Base-by-base conservation (phyloP, 352 stramenopile species). In the Phytophthora sansomeana region DNA sequence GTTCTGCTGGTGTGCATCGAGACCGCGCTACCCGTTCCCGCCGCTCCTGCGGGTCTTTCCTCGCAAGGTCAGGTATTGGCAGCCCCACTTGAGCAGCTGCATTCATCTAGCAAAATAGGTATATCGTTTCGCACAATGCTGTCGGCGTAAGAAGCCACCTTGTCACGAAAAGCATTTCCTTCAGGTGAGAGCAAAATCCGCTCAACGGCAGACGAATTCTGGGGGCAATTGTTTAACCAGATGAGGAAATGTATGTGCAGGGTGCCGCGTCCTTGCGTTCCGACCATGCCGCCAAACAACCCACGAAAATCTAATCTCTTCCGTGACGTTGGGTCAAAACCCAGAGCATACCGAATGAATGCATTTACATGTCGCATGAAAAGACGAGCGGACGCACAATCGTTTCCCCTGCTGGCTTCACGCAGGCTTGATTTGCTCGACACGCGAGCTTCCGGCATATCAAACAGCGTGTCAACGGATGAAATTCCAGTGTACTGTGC, bases 161-260 rank as follows among this genome's bases (percentile, higher is more conserved):
- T n/a, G n/a, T n/a, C n/a, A 35, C 44, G 44, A 52, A 52, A 52
- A 26, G 24, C 19, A 24, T 38, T 8, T 26, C 35, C 50, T 5
- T 58, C 36, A 11, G 35, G 2, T 3, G 10, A 28, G 5, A n/a
- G 26, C 7, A 58, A 11, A 1, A 58, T n/a, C 28, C 4, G 26
- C 17, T 47, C 24, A 16, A 49, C 13, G 5, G 50, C 35, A 49
- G 35, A 8, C 9, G 35, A 58, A n/a, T 58, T 58, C 16, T 11
- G 5, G 6, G 50, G 50, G 26, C 50, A 48, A 3, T 48, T 14
- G 11, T 38, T 48, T 28, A 49, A 39, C 50, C 50, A 58, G 11
- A 58, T 58, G 3, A 48, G 24, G 55, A 63, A 63, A 16, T 55
- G 55, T 1, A 54, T 49, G 16, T 63, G 55, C 16, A 63, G 44